Evolutionary conservation across 2,329 filamentous ascomycete genomes (phyloP), one percentile per base, ranked within the genome.

Genomic region (Xylariaceae sp.): DNA sequence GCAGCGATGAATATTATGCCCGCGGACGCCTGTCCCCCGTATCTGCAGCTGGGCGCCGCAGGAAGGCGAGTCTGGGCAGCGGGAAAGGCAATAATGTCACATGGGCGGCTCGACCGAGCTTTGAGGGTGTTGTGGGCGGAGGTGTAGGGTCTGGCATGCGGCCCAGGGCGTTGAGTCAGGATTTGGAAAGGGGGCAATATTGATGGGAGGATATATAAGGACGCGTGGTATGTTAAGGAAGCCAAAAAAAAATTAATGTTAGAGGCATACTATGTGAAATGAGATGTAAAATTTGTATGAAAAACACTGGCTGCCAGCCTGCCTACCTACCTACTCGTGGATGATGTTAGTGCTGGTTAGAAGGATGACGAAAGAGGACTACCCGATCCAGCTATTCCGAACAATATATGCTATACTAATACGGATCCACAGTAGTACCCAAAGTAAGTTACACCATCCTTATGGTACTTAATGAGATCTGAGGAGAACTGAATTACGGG

Each of bases 51-150:
- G 52, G 33, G 7, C 51, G 52, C 0, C 43, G 34, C 1, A 49
- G 53, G 29, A 47, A 28, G 41, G 19, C 39, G 21, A 55, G 59
- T 19, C 19, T 53, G 21, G 55, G 55, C 5, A 60, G 58, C 29
- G 40, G 50, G 11, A 37, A 48, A 44, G 73, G 74, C 33, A 73
- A 76, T 33, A 69, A 60, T 6, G 55, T 69, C 36, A 59, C 57
- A 2, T 58, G 55, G 57, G 58, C 49, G 34, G 34, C 57, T 6
- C 19, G 53, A 26, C 50, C 50, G 19, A 60, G 56, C 33, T 21
- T 58, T 17, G 53, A 60, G 29, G 29, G 41, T 16, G 46, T 17
- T 17, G 17, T 17, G 3, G 16, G 28, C 24, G 43, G 43, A 23
- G 52, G 24, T 11, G 23, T 16, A 1, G 16, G 34, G 2, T 11